Conservation (phyloP, 2,329 filamentous ascomycete species). For the Fusarium stilboides region DNA sequence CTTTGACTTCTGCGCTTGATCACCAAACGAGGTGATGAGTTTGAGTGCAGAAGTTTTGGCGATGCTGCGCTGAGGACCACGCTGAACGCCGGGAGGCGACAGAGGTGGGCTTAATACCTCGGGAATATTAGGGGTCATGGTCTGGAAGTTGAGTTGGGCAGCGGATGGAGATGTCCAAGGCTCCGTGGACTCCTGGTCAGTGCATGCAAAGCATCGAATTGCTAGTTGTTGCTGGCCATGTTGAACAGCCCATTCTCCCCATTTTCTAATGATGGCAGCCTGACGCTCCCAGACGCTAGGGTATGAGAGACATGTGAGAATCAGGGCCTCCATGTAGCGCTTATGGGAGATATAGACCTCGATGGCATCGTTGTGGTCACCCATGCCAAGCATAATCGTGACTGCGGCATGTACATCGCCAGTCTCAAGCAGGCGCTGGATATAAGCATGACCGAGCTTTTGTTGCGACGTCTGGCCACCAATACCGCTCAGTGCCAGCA, state of each 20-base stretch:
- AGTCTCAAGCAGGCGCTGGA: slow-evolving; percentile 89
- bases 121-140: slow-evolving; percentile 68
- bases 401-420: slow-evolving; percentile 94
- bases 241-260: slow-evolving; percentile 92
- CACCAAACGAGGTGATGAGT: slow-evolving; percentile 90
- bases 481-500: slow-evolving; percentile 91
- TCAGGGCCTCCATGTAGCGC: slow-evolving; percentile 91
- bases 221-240: slow-evolving; percentile 91
- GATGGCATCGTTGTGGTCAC: slow-evolving; percentile 93
- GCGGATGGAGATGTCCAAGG: slow-evolving; percentile 91
- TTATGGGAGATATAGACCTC: slow-evolving; percentile 96
- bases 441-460: slow-evolving; percentile 90
- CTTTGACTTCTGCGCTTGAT: slow-evolving; percentile 72
- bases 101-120: slow-evolving; percentile 78
- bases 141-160: slow-evolving; percentile 70
- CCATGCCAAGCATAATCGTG: slow-evolving; percentile 92
- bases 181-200: slow-evolving; percentile 85
- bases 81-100: slow-evolving; percentile 78
- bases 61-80: slow-evolving; percentile 73
- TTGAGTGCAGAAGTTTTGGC: slow-evolving; percentile 89
- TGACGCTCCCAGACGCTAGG: slow-evolving; percentile 93
- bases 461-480: slow-evolving; percentile 83
- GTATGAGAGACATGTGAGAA: slow-evolving; percentile 87
- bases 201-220: slow-evolving; percentile 93
- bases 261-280: slow-evolving; percentile 88